Conservation (phyloP, 345 rosid species). For the Microthlaspi erraticum region DNA sequence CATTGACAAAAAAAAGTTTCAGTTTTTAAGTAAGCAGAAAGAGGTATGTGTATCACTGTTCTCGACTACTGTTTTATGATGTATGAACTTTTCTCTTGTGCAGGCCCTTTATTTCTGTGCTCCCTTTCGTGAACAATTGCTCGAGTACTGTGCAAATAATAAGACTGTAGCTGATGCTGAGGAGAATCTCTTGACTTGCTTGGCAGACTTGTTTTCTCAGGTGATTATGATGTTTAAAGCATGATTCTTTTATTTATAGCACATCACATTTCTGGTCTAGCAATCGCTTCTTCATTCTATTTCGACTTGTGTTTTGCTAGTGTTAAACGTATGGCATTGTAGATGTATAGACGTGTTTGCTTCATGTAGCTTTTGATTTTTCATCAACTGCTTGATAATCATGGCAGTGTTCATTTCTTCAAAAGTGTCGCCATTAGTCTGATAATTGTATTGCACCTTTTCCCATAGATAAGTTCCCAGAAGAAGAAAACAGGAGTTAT, state of each 20-base stretch:
- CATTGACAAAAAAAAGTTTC: background rate
- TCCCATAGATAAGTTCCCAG: no score
- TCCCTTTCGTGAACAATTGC: conserved; percentile 88
- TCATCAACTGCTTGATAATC: no score
- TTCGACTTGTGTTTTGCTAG: background rate
- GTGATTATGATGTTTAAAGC: conserved; percentile 38
- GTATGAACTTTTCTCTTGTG: background rate
- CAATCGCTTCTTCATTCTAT: background rate
- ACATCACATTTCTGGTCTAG: background rate
- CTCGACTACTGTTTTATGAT: background rate
- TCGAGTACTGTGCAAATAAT: conserved; percentile 66
- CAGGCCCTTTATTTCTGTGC: conserved; percentile 94
- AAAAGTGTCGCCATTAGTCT: no score
- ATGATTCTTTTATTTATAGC: background rate
- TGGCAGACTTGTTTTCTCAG: conserved; percentile 89
- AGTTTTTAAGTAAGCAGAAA: background rate
- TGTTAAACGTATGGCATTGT: no score
- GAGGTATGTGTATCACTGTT: background rate
- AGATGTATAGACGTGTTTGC: no score
- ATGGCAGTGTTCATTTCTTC: no score
- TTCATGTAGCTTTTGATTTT: no score
- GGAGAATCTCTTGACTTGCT: conserved; percentile 87
- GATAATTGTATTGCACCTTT: no score
- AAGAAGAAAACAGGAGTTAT: no score
- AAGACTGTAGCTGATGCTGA: conserved; percentile 69